Percentiles rank a stretch among this genome's conserved stretches.
Evolutionary conservation across 2,329 filamentous ascomycete species (phyloP).

Genomic region (Mariannaea elegans): DNA sequence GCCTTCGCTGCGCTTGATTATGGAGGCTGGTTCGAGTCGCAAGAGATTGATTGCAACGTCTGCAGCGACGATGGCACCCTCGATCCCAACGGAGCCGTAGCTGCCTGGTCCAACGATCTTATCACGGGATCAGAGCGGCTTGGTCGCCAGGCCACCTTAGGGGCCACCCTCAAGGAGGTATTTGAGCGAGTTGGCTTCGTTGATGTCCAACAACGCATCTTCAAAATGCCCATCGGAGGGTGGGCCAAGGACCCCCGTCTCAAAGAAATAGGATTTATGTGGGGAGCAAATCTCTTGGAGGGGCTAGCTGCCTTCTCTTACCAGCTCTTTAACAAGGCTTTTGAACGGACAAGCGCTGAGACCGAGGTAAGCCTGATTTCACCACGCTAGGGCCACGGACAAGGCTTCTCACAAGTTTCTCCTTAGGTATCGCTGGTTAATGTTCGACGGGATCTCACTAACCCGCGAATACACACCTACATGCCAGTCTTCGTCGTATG

Average conservation of each 20-base stretch:
- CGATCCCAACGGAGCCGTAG: conserved; percentile 45
- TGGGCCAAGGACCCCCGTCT: conserved; percentile 57
- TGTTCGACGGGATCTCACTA: conserved; percentile 55
- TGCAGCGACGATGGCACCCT: conserved; percentile 56
- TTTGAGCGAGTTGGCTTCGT: conserved; percentile 61
- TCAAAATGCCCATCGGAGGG: conserved; percentile 60
- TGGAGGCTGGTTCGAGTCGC: conserved; percentile 63
- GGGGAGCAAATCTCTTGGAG: conserved; percentile 50
- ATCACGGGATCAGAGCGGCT: conserved; percentile 47
- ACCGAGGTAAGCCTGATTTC: conserved; percentile 54
- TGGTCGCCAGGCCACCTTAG: conserved; percentile 48
- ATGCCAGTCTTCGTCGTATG: conserved; percentile 56
- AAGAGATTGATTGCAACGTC: conserved; percentile 51
- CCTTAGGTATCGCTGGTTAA: conserved; percentile 56
- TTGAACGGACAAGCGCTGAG: conserved; percentile 50
- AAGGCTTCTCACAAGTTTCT: neutral
- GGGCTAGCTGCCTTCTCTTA: conserved; percentile 53
- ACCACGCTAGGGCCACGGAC: too few species aligned
- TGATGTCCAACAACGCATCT: conserved; percentile 58
- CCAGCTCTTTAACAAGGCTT: conserved; percentile 49
- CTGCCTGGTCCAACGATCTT: conserved; percentile 51
- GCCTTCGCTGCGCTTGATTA: conserved; percentile 57
- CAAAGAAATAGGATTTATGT: conserved; percentile 53
- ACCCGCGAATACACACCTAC: conserved; percentile 57
- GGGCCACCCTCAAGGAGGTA: conserved; percentile 45